Evolutionary conservation across 2,329 filamentous ascomycete species (phyloP).

Genomic region (Stachybotrys elegans): DNA sequence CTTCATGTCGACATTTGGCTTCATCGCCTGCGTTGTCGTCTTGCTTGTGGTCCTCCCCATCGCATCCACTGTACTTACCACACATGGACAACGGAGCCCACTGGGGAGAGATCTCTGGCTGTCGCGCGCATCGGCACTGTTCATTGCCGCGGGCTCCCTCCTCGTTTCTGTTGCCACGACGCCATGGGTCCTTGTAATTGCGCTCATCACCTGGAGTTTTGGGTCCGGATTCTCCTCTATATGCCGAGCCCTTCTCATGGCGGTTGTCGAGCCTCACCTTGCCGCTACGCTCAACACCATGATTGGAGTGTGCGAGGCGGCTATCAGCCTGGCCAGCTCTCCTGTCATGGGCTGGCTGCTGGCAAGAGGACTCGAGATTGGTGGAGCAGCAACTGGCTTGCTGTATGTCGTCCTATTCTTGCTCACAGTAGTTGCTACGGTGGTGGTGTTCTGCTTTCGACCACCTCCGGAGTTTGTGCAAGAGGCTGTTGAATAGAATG

Average conservation of each 20-base stretch:
- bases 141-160: constrained; percentile 27
- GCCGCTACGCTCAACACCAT: constrained; percentile 50
- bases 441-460: no score
- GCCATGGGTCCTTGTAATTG: constrained; percentile 28
- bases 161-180: constrained; percentile 30
- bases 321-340: constrained; percentile 40
- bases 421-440: no score
- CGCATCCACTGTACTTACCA: constrained; percentile 24
- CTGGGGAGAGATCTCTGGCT: constrained; percentile 36
- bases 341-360: constrained; percentile 44
- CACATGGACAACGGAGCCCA: constrained; percentile 21
- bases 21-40: constrained; percentile 29
- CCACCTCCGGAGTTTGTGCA: no score
- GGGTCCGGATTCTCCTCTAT: constrained; percentile 39
- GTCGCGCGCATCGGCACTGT: constrained; percentile 25
- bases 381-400: constrained; percentile 43
- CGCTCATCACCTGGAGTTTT: constrained; percentile 39
- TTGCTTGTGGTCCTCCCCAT: constrained; percentile 33
- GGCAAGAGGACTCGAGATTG: constrained; percentile 37
- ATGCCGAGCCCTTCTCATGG: constrained; percentile 45
- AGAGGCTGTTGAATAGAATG: no score
- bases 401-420: constrained; percentile 37
- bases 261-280: constrained; percentile 47
- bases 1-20: constrained; percentile 33
- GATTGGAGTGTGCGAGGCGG: constrained; percentile 43